Conservation (phyloP, 495 filamentous ascomycete species). For the Podospora sp. region DNA sequence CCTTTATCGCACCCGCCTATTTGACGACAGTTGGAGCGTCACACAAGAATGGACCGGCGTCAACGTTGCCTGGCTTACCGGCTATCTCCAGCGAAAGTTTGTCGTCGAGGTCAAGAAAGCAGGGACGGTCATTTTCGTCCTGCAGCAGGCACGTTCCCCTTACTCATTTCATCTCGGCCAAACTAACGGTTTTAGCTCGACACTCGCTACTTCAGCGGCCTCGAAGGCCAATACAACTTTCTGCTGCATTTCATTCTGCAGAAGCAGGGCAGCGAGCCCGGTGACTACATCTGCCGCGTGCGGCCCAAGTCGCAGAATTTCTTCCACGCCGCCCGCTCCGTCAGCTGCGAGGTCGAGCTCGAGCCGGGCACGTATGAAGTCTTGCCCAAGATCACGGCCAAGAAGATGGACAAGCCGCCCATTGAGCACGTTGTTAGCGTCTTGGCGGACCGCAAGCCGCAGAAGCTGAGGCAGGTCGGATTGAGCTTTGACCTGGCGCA, state of each 20-base stretch:
- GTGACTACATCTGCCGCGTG: conserved; percentile 71
- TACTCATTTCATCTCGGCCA: not conserved
- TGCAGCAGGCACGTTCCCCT: conserved; percentile 56
- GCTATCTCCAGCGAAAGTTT: conserved; percentile 70
- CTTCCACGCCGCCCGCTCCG: conserved; percentile 60
- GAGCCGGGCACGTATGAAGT: conserved; percentile 70
- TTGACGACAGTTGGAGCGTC: conserved; percentile 67
- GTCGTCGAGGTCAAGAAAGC: conserved; percentile 58
- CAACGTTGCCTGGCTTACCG: conserved; percentile 70
- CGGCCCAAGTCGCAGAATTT: conserved; percentile 31
- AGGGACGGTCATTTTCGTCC: conserved; percentile 63
- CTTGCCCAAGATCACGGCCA: conserved; percentile 69
- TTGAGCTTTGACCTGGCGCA: conserved; percentile 71
- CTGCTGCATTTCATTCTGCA: conserved; percentile 69
- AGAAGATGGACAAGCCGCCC: conserved; percentile 43
- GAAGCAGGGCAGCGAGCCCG: conserved; percentile 61
- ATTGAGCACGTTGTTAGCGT: conserved; percentile 59
- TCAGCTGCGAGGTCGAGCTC: conserved; percentile 68
- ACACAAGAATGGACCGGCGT: conserved; percentile 68
- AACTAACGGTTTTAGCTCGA: conserved; percentile 50
- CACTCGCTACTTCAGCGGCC: conserved; percentile 67
- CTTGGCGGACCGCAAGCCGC: conserved; percentile 57
- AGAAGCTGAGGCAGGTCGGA: conserved; percentile 71
- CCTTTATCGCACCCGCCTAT: conserved; percentile 74
- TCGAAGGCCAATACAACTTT: conserved; percentile 70